Evolutionary conservation across 257 asterid species (phyloP), one percentile per base, ranked within the genome.

Genomic region (Forsythia suspensa): DNA sequence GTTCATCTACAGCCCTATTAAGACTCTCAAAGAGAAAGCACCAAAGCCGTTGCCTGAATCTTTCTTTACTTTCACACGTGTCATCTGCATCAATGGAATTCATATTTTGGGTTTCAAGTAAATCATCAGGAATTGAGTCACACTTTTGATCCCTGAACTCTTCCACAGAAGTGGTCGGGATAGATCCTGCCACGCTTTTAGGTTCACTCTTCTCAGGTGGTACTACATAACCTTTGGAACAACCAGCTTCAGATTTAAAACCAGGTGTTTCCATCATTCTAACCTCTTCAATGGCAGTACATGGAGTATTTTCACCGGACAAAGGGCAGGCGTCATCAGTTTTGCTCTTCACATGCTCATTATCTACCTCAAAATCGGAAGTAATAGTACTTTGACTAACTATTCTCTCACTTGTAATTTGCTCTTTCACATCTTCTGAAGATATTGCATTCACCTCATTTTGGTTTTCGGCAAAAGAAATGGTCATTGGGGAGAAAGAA

Each of bases 11-110:
- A 70, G 99, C 93, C 87, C 98, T 89, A 86, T 94, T 92, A 78
- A 96, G 98, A 80, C 92, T 96, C 86, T 96, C 99, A 86, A 96
- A 96, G 57, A 96, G 99, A 90, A 93, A 96, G 88, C 97, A 87
- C 99, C 99, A 96, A 74, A 96, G 97, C 37, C 99, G 97, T 79
- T 96, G 97, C 87, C 99, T 85, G 80, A 96, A 96, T 86, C 99
- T 91, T 90, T 92, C 98, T 82, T 92, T 96, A 88, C 97, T 88
- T 87, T 92, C 98, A 73, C 84, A 86, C 57, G 80, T 77, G 72
- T 71, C 89, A 79, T 84, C 87, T 76, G 83, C 85, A 85, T 79
- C 85, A 76, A 75, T 71, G 80, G 67, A 83, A 76, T 80, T 87
- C 73, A 77, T 79, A 76, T 82, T 83, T 36, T 83, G 85, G 75